Base-by-base conservation (phyloP, 768 basidiomycete species). In the Hypholoma fasciculare region DNA sequence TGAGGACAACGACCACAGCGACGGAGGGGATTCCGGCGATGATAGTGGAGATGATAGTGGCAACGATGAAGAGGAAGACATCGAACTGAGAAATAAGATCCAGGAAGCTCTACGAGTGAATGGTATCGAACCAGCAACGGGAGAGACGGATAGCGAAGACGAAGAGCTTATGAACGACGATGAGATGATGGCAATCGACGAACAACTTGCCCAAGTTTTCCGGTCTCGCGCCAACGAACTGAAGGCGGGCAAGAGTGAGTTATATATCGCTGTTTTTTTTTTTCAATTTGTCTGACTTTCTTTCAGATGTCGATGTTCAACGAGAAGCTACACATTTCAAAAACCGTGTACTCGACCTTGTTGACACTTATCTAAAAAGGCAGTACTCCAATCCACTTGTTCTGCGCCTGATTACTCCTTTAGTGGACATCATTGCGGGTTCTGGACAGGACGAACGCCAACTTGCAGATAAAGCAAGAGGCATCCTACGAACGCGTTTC, bases 181-280 rank as follows among this genome's bases (percentile, higher is more conserved):
- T 23, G 93, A 97, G 74, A 99, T 99, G 96, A 87, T 98, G 81
- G 90, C 90, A 36, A 85, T 98, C 26, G 96, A 99, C 67, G 90
- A 92, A 49, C 90, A 96, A 68, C 84, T 99, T 7, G 93, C 92
- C 4, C 84, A 88, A 52, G 87, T 94, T 30, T 96, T 99, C 82
- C 82, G 83, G 58, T 79, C 86, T 30, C 84, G 86, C 59, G 76
- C 82, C 20, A 78, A 79, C 56, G 86, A 82, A 54, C 83, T 80
- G 69, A 87, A 84, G 66, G 74, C 75, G 38, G 81, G 79, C 53
- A 92, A 89, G 79, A 85, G 92, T 90, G 53, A 57, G 80, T 61
- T 7, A n/a, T 36, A 34, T 34, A 30, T 16, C 38, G 5, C 17
- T n/a, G 27, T 16, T 50, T 38, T 47, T 16, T 50, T 38, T 47